Percentiles rank a stretch among this genome's conserved stretches.
Evolutionary conservation across 257 asterid genomes (phyloP).

Genomic region (Galeopsis tetrahit): DNA sequence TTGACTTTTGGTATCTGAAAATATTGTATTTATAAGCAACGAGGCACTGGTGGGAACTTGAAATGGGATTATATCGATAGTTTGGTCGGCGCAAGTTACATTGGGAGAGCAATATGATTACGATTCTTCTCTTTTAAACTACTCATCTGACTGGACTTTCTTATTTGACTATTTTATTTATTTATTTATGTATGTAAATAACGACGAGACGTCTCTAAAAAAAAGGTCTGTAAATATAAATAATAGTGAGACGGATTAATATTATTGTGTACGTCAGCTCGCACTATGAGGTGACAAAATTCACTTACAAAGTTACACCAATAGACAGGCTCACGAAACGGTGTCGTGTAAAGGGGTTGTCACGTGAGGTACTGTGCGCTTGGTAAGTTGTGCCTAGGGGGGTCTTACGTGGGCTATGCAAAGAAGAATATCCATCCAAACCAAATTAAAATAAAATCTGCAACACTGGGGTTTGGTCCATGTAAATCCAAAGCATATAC

Average conservation of each 20-base stretch:
- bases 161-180: neutral
- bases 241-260: too few species aligned
- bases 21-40: neutral
- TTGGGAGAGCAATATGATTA: neutral
- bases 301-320: neutral
- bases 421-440: neutral
- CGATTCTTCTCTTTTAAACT: neutral
- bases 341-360: neutral
- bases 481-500: conserved; percentile 25
- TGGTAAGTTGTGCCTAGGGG: conserved; percentile 39
- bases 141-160: neutral
- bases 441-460: conserved; percentile 1
- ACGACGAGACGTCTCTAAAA: too few species aligned
- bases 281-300: neutral
- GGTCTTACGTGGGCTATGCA: conserved; percentile 28
- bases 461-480: conserved; percentile 10
- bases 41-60: conserved; percentile 33
- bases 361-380: conserved; percentile 39
- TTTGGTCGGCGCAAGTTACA: conserved; percentile 24
- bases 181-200: too few species aligned
- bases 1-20: conserved; percentile 27
- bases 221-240: too few species aligned
- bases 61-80: conserved; percentile 30
- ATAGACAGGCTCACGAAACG: conserved; percentile 1
- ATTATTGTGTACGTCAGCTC: conserved; percentile 11